Evolutionary conservation across 164 flowering plant species (phyloP).

Genomic region (Annona squamosa): DNA sequence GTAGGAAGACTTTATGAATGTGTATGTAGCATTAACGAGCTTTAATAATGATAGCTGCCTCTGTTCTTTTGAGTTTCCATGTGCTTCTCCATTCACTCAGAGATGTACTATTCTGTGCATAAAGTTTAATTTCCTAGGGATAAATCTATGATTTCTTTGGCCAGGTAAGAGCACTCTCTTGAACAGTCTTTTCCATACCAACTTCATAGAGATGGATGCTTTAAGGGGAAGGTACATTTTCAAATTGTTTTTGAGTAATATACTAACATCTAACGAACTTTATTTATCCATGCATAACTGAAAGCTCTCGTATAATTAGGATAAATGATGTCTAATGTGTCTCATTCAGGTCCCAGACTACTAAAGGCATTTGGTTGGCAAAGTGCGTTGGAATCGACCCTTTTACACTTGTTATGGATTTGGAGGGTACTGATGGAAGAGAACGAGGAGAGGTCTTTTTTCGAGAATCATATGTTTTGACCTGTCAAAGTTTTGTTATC

Average conservation of each 20-base stretch:
- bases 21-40: too few species aligned
- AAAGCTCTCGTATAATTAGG: neutral
- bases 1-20: too few species aligned
- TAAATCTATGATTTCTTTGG: neutral
- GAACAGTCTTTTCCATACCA: slow-evolving; percentile 75
- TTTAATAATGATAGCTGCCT: too few species aligned
- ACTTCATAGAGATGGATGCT: slow-evolving; percentile 97
- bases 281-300: neutral
- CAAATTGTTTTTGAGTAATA: neutral
- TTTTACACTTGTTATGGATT: slow-evolving; percentile 87
- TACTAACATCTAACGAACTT: neutral
- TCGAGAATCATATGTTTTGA: neutral
- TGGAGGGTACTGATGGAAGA: slow-evolving; percentile 99
- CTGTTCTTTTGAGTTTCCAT: too few species aligned
- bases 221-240: slow-evolving; percentile 72
- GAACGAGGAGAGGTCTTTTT: slow-evolving; percentile 86
- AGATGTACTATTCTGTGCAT: too few species aligned
- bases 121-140: neutral
- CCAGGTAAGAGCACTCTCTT: slow-evolving; percentile 92
- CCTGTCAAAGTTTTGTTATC: neutral
- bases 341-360: slow-evolving; percentile 75
- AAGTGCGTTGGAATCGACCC: slow-evolving; percentile 82
- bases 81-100: too few species aligned
- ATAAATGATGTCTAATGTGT: neutral
- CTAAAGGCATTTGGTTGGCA: slow-evolving; percentile 97